Base-by-base conservation (phyloP, 1,139 yeast genomes). In the Yamadazyma songkhlaensis region DNA sequence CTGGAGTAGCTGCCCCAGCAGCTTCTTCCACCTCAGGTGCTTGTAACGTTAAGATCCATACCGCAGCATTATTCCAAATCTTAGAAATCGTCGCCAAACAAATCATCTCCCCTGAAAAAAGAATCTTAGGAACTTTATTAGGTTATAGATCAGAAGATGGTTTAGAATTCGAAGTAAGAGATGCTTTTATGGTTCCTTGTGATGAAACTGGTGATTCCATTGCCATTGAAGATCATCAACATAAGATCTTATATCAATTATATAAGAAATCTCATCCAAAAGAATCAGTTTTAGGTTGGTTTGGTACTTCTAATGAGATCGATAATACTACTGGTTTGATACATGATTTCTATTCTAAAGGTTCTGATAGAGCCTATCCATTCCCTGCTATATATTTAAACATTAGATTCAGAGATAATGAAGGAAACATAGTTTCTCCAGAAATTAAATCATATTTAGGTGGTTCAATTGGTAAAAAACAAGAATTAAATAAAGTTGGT, bases 61-160 rank as follows among this genome's bases (percentile, higher is more conserved):
- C 87, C 3, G 74, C 86, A 39, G 92, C 94, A 5, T 69, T 85
- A 38, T 78, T 88, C 62, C 87, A 83, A 59, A 77, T 88, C 44
- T 59, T 72, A 43, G 76, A 71, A 51, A 69, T 69, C 43, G 67
- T 72, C 23, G 64, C 76, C 35, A 68, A 67, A 51, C 75, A 70
- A 53, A 62, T 59, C 23, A 60, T 68, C 36, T 55, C 64, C 60
- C 55, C 60, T 37, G 64, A 72, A 46, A 74, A 75, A 49, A 74
- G 95, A 60, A 79, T 84, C 47, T 82, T 88, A 50, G 96, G 96
- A 43, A 84, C 95, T 8, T 73, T 88, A 41, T 68, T 88, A 37
- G 96, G 96, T 28, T 68, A 76, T 36, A 76, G 95, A 59, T 83
- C 92, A 13, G 95, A 87, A 47, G 96, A 87, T 58, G 95, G 95